Conservation (phyloP, 805 yeast species). For the Sugiyamaella americana region DNA sequence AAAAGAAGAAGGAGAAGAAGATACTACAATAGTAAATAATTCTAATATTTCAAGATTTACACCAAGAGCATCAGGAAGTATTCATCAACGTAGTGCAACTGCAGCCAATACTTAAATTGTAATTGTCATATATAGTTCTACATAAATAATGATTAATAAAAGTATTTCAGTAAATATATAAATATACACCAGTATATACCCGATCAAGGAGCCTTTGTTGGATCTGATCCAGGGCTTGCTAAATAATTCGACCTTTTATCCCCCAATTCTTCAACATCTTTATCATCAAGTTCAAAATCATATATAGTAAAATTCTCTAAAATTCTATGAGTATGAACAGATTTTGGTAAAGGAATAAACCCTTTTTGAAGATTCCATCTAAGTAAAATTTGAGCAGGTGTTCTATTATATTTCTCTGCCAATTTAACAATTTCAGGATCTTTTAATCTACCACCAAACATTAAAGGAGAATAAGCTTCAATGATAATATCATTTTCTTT, state of each 20-base stretch:
- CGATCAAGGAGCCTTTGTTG: constrained; percentile 10
- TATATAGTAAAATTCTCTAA: constrained; percentile 49
- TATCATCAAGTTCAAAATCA: constrained; percentile 39
- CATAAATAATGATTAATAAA: neutral
- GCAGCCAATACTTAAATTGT: neutral
- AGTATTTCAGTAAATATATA: neutral
- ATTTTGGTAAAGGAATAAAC: constrained; percentile 62
- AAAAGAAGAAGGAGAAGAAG: neutral
- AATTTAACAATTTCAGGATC: constrained; percentile 49
- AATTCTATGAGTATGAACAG: constrained; percentile 47
- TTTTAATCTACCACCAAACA: constrained; percentile 45
- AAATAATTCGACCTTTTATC: constrained; percentile 21
- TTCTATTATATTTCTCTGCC: constrained; percentile 43
- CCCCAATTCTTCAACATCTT: constrained; percentile 38
- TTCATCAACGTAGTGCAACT: constrained; percentile 9
- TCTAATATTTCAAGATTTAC: constrained; percentile 3
- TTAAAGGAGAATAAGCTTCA: constrained; percentile 74
- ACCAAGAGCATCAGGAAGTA: constrained; percentile 19
- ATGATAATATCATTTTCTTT: constrained; percentile 45
- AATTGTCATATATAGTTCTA: neutral
- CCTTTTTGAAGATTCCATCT: constrained; percentile 74
- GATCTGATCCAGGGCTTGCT: constrained; percentile 11
- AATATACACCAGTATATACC: neutral
- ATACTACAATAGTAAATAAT: neutral
- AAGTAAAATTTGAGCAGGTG: constrained; percentile 58